Base-by-base conservation (phyloP, 306 rosid species). In the Crotalaria pallida region DNA sequence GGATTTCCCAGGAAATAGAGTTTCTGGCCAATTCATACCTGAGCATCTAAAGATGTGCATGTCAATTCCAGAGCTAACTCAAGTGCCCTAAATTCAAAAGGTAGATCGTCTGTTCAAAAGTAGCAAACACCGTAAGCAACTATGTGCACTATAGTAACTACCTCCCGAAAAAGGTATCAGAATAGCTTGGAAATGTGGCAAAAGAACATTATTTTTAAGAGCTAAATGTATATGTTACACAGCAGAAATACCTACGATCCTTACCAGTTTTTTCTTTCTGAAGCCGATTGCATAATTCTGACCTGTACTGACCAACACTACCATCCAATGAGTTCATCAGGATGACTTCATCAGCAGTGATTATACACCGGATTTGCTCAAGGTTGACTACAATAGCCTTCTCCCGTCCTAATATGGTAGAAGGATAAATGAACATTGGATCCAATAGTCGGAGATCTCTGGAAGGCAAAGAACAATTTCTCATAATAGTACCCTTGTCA, bases 361-460 rank as follows among this genome's bases (percentile, higher is more conserved):
- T 93, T 74, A 93, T 77, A 74, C 97, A 93, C 67, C 98, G 81
- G 70, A 90, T 93, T 81, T 93, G 96, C 83, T 93, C 98, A 73
- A 93, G 94, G 80, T 87, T 88, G 56, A 93, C 94, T 27, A 93
- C 98, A 64, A 93, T 88, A 19, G 97, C 97, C 87, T 84, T 90
- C 79, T 88, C 97, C 66, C 97, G 83, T 79, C 98, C 95, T 60
- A 90, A 79, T 74, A 90, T 84, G 3, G 89, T 85, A 58, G 97
- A 93, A 72, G 96, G 98, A 78, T 88, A 87, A 69, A 93, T 89
- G 83, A 93, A 90, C 89, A 87, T 74, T 0, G 98, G 98, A 73
- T 93, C 98, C 84, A 93, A 78, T 60, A 93, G 88, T 44, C 98
- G 85, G 55, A 93, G 93, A 82, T 93, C 98, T 85, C 98, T 80